Evolutionary conservation across 225 moss, liverwort and hornwort genomes (phyloP), one percentile per base, ranked within the genome.

Genomic region (Ulota crispa): DNA sequence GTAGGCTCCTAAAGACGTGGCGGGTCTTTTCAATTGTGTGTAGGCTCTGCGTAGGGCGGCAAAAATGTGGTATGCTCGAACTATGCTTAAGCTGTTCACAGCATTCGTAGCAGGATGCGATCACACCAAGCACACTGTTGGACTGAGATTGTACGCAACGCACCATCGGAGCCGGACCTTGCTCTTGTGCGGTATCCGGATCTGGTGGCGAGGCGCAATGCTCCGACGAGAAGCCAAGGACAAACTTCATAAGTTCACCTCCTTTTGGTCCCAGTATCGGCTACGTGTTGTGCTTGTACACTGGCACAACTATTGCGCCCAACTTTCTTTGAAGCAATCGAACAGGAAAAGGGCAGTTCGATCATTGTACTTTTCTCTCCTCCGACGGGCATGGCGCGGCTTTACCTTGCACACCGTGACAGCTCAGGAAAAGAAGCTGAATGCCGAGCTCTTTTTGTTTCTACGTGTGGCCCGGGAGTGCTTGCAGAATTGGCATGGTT

Each of bases 321-420:
- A 36, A 21, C 70, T 86, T 15, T 63, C 83, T 28, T 61, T 84
- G 81, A 92, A 95, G 81, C 79, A 86, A 47, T 64, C 83, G n/a
- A 92, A 92, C 70, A 73, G 85, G 63, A 92, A 90, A 70, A 88
- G 91, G 78, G 95, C 93, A 66, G 69, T 82, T 43, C 89, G 88
- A 36, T 77, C 94, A 54, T 83, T 89, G 28, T 90, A 86, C 75
- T 91, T 90, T 71, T 91, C 83, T 41, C 77, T 88, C 68, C 84
- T 95, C 34, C 90, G 92, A 64, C 86, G 89, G 56, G 92, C 91
- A 81, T 97, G 95, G 97, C 91, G 85, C 53, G 85, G 85, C 69
- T 86, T 90, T 79, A 57, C 69, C 32, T 74, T 79, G 64, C 62
- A 85, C 64, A 75, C 85, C 32, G 52, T 79, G 37, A 56, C 84